A percentile compares a stretch with the other conserved stretches of the same genome.
phyloP scores from a whole-genome alignment of 768 basidiomycete genomes.

The Fistulinella prunicolor region DNA sequence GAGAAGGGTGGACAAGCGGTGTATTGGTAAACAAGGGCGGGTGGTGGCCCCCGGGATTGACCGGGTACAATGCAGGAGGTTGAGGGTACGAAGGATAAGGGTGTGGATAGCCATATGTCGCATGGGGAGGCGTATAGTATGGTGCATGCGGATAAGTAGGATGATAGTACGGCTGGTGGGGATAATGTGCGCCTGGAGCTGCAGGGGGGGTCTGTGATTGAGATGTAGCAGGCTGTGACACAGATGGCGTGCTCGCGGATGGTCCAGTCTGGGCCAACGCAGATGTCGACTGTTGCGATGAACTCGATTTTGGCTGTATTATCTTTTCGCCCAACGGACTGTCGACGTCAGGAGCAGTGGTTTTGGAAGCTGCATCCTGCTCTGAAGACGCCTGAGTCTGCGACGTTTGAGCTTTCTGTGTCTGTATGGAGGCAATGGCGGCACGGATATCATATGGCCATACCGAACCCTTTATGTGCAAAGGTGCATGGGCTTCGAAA shows the following conservation, averaged over 20 bases:
- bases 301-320: slow-evolving; percentile 15
- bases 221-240: slow-evolving; percentile 19
- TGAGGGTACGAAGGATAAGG: slow-evolving; percentile 31
- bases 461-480: slow-evolving; percentile 59
- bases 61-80: slow-evolving; percentile 31
- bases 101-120: slow-evolving; percentile 39
- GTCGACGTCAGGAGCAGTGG: slow-evolving; percentile 13
- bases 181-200: slow-evolving; percentile 37
- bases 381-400: slow-evolving; percentile 17
- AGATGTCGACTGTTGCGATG: slow-evolving; percentile 17
- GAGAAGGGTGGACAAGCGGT: slow-evolving; percentile 33
- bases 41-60: slow-evolving; percentile 26
- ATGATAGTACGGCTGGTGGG: slow-evolving; percentile 56
- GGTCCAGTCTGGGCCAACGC: slow-evolving; percentile 25
- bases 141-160: slow-evolving; percentile 64
- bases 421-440: slow-evolving; percentile 54
- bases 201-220: slow-evolving; percentile 21
- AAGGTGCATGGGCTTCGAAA: slow-evolving; percentile 66
- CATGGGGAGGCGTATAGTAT: slow-evolving; percentile 53
- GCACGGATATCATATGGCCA: slow-evolving; percentile 72
- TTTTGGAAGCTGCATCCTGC: slow-evolving; percentile 9
- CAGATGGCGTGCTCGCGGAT: slow-evolving; percentile 17
- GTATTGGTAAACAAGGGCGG: slow-evolving; percentile 36
- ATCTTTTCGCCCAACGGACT: slow-evolving; percentile 13
- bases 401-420: slow-evolving; percentile 22